Conservation (phyloP, 768 basidiomycete species). For the Saitozyma podzolica region DNA sequence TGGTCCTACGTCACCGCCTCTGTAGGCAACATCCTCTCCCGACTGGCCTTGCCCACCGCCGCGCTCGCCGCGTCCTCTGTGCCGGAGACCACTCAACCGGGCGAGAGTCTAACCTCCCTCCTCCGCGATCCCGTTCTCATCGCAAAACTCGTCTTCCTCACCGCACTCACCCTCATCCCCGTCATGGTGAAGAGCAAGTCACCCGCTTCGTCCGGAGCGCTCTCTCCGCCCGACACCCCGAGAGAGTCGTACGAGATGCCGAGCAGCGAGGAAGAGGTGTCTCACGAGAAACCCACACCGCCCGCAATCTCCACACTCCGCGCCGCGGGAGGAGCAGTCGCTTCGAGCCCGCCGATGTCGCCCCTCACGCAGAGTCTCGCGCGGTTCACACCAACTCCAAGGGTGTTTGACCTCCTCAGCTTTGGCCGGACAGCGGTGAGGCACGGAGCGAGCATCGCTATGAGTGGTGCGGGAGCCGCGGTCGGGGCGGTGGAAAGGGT, state of each 20-base stretch:
- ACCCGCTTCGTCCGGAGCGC: slow-evolving; percentile 1
- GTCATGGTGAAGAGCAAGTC: slow-evolving; percentile 62
- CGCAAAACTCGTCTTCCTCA: slow-evolving; percentile 76
- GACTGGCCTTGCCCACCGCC: slow-evolving; percentile 30
- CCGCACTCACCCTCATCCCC: slow-evolving; percentile 80
- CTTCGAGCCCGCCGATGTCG: slow-evolving; percentile 9
- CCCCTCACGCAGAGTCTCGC: slow-evolving; percentile 28
- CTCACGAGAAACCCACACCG: neutral
- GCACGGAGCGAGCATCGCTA: slow-evolving; percentile 6
- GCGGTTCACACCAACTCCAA: slow-evolving; percentile 41
- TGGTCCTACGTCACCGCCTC: slow-evolving; percentile 53
- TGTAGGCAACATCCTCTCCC: slow-evolving; percentile 39
- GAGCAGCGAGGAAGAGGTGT: neutral
- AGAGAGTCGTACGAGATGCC: neutral
- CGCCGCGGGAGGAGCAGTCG: neutral
- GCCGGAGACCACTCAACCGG: slow-evolving; percentile 9
- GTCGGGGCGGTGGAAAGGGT: slow-evolving; percentile 11
- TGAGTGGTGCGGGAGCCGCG: slow-evolving; percentile 13
- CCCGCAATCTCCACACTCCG: neutral
- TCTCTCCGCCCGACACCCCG: neutral
- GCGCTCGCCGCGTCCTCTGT: slow-evolving; percentile 3
- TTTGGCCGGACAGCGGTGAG: slow-evolving; percentile 37
- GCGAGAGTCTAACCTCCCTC: slow-evolving; percentile 78
- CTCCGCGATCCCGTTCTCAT: slow-evolving; percentile 79
- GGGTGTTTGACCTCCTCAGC: slow-evolving; percentile 39